Conservation (phyloP, 2,329 filamentous ascomycete genomes). For the Bipolaris sorokiniana region DNA sequence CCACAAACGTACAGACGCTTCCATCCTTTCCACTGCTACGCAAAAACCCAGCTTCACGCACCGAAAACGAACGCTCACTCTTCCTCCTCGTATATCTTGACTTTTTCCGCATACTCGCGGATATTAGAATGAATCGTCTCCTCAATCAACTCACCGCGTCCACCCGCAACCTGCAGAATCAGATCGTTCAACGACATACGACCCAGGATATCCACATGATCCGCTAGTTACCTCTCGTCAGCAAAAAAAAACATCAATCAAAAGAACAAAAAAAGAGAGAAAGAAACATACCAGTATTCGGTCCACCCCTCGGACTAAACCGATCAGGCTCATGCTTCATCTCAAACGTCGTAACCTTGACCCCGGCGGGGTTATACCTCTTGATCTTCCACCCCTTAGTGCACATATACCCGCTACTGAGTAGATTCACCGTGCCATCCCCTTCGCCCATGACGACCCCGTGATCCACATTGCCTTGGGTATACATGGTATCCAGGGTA, state of each 20-base stretch:
- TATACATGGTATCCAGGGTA: conserved; percentile 60
- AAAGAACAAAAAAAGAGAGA: neutral
- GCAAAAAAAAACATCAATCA: neutral
- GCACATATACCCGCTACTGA: conserved; percentile 96
- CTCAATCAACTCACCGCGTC: conserved; percentile 78
- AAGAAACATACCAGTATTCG: conserved; percentile 62
- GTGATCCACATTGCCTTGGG: conserved; percentile 67
- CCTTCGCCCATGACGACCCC: conserved; percentile 96
- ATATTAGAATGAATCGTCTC: conserved; percentile 84
- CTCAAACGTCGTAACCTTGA: conserved; percentile 83
- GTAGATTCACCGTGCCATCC: conserved; percentile 92
- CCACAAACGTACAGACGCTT: neutral
- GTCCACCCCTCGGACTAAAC: conserved; percentile 79
- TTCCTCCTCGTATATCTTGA: conserved; percentile 73
- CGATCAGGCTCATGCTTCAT: conserved; percentile 96
- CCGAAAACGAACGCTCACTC: neutral
- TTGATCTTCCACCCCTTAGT: conserved; percentile 92
- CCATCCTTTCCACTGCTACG: neutral
- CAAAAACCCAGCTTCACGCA: neutral
- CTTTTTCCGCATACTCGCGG: conserved; percentile 77
- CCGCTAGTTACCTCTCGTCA: conserved; percentile 57
- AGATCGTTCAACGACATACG: conserved; percentile 88
- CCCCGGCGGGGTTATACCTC: conserved; percentile 86
- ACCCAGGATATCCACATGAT: conserved; percentile 96
- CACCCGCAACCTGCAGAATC: conserved; percentile 83